Conservation (phyloP, 768 basidiomycete species). For the Tulasnella sp. region DNA sequence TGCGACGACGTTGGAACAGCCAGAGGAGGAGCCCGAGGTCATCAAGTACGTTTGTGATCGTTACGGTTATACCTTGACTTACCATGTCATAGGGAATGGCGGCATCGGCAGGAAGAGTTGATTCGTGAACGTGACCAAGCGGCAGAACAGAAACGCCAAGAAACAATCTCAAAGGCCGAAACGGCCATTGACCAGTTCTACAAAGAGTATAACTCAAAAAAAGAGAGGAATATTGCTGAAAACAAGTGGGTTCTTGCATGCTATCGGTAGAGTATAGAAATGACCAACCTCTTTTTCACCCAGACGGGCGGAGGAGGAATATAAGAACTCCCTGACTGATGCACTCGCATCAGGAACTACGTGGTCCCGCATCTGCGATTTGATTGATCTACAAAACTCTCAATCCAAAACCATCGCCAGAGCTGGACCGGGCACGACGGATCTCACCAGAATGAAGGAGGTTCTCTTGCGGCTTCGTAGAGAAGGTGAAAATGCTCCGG, state of each 20-base stretch:
- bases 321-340: constrained; percentile 55
- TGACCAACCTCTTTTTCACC: background rate
- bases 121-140: constrained; percentile 73
- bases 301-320: constrained; percentile 81
- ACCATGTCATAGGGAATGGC: constrained; percentile 56
- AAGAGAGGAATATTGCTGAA: constrained; percentile 79
- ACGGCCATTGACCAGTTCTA: constrained; percentile 83
- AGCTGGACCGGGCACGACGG: constrained; percentile 75
- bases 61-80: too few species aligned
- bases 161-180: constrained; percentile 74
- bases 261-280: background rate
- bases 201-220: constrained; percentile 74
- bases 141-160: constrained; percentile 62
- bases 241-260: constrained; percentile 64
- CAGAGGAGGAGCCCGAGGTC: constrained; percentile 75
- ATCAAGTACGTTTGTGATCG: constrained; percentile 48
- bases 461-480: constrained; percentile 77
- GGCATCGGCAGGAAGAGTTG: constrained; percentile 71
- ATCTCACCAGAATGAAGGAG: constrained; percentile 83
- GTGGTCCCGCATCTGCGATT: constrained; percentile 85
- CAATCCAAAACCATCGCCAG: constrained; percentile 93
- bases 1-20: constrained; percentile 34
- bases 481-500: constrained; percentile 84
- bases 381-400: constrained; percentile 84
- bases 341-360: constrained; percentile 81